Percentiles rank a stretch among this genome's conserved stretches.
Evolutionary conservation across 169 alveolate genomes (phyloP).

Genomic region (Plasmodium fragile): DNA sequence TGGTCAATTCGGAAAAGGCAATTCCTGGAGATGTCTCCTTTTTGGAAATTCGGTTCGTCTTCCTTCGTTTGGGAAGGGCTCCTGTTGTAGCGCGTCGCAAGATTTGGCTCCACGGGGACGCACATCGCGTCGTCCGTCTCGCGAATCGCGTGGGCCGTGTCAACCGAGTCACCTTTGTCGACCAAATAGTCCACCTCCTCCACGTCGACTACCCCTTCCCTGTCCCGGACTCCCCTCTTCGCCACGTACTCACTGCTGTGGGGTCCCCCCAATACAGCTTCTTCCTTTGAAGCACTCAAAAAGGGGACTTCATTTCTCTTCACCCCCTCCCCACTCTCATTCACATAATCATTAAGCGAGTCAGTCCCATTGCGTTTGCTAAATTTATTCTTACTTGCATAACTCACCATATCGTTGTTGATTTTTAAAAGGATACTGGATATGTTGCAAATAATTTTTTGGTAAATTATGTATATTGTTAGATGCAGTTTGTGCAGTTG

Average conservation of each 20-base stretch:
- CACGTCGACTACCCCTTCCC: background rate
- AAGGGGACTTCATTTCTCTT: background rate
- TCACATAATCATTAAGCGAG: slow-evolving; percentile 39
- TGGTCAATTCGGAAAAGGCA: slow-evolving; percentile 26
- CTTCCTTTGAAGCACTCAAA: background rate
- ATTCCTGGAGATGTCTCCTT: background rate
- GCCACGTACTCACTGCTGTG: background rate
- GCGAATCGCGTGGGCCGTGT: background rate
- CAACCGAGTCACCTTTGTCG: background rate
- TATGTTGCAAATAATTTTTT: slow-evolving; percentile 50
- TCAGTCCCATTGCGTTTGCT: slow-evolving; percentile 25
- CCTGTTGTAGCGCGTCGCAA: background rate
- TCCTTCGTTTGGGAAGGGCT: background rate
- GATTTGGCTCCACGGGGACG: background rate
- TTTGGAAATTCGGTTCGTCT: background rate
- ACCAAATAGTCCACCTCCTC: background rate
- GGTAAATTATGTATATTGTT: slow-evolving; percentile 68
- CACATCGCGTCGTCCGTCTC: background rate
- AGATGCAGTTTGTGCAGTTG: slow-evolving; percentile 61
- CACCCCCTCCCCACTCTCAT: slow-evolving; percentile 9
- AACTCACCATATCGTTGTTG: slow-evolving; percentile 26
- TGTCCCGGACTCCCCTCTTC: background rate
- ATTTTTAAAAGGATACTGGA: slow-evolving; percentile 61
- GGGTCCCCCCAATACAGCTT: background rate
- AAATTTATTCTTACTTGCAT: slow-evolving; percentile 1